A percentile compares a stretch with the other conserved stretches of the same genome.
These are phyloP conservation scores for Scheffersomyces titani DNA, from an alignment of 1,139 yeast species.

Conservation along the genomic window DNA sequence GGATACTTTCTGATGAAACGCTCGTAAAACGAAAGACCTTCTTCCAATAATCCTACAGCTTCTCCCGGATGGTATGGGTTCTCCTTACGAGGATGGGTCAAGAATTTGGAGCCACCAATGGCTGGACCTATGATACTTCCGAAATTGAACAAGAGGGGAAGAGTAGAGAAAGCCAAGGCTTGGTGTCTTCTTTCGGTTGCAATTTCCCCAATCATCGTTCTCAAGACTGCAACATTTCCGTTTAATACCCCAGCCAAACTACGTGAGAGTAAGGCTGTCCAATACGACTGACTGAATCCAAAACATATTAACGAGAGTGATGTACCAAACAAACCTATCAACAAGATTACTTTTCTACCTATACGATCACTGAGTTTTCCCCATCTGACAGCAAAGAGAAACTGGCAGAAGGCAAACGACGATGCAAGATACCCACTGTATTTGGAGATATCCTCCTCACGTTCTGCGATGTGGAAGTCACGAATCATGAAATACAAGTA, in stretches of 20 bases:
- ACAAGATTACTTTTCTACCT: slow-evolving; percentile 60
- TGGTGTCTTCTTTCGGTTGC: slow-evolving; percentile 59
- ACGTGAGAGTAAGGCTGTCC: slow-evolving; percentile 54
- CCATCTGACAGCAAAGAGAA: slow-evolving; percentile 59
- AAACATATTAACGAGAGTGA: slow-evolving; percentile 47
- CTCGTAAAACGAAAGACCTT: slow-evolving; percentile 12
- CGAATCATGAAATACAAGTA: slow-evolving; percentile 65
- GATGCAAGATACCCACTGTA: slow-evolving; percentile 64
- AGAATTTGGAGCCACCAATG: slow-evolving; percentile 47
- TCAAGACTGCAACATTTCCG: slow-evolving; percentile 61
- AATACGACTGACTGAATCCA: slow-evolving; percentile 54
- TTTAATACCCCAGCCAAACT: slow-evolving; percentile 56
- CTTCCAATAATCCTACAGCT: not conserved
- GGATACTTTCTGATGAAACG: slow-evolving; percentile 45
- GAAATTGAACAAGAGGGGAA: slow-evolving; percentile 60
- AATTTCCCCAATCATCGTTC: slow-evolving; percentile 63
- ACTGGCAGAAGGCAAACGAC: slow-evolving; percentile 55
- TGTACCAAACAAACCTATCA: slow-evolving; percentile 54
- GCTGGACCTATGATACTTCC: slow-evolving; percentile 60
- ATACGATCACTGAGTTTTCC: slow-evolving; percentile 53
- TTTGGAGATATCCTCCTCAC: slow-evolving; percentile 52
- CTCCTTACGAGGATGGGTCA: slow-evolving; percentile 28
- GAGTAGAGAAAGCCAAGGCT: slow-evolving; percentile 59
- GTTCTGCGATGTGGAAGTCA: slow-evolving; percentile 53
- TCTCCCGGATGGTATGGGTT: slow-evolving; percentile 5